phyloP scores from a whole-genome alignment of 2,329 filamentous ascomycete species.

The Xylariaceae sp. region DNA sequence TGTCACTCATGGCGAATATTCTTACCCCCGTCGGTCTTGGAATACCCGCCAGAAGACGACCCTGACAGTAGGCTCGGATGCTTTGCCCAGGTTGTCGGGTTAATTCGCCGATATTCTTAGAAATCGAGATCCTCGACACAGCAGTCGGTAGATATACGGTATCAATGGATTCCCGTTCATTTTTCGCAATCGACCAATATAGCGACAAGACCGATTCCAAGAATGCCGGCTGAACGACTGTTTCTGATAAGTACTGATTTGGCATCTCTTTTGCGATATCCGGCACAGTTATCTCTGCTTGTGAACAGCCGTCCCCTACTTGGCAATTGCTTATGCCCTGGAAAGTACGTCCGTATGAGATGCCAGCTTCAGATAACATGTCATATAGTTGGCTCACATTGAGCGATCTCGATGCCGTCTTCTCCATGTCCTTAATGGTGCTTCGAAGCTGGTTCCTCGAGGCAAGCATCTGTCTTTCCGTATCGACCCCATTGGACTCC shows the following conservation, averaged over 20 bases:
- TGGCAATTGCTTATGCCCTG: conserved; percentile 45
- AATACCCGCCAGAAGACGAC: conserved; percentile 25
- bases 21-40: conserved; percentile 36
- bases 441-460: conserved; percentile 30
- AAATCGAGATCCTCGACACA: conserved; percentile 36
- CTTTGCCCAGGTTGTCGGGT: conserved; percentile 29
- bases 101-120: conserved; percentile 27
- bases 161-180: conserved; percentile 28
- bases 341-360: conserved; percentile 48
- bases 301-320: conserved; percentile 33
- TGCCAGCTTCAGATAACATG: conserved; percentile 43
- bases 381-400: conserved; percentile 41
- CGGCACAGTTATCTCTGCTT: conserved; percentile 33
- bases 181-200: conserved; percentile 38
- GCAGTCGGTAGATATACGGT: conserved; percentile 42
- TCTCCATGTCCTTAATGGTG: conserved; percentile 29
- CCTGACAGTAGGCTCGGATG: conserved; percentile 36
- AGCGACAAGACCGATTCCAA: conserved; percentile 39
- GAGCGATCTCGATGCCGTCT: conserved; percentile 29
- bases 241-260: conserved; percentile 31
- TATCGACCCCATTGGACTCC: conserved; percentile 39
- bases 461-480: conserved; percentile 29
- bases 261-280: conserved; percentile 39
- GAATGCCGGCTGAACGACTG: conserved; percentile 36
- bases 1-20: conserved; percentile 33